These are phyloP conservation scores for Diaporthe citriasiana DNA, from an alignment of 2,329 filamentous ascomycete species.

Conservation along the genomic window DNA sequence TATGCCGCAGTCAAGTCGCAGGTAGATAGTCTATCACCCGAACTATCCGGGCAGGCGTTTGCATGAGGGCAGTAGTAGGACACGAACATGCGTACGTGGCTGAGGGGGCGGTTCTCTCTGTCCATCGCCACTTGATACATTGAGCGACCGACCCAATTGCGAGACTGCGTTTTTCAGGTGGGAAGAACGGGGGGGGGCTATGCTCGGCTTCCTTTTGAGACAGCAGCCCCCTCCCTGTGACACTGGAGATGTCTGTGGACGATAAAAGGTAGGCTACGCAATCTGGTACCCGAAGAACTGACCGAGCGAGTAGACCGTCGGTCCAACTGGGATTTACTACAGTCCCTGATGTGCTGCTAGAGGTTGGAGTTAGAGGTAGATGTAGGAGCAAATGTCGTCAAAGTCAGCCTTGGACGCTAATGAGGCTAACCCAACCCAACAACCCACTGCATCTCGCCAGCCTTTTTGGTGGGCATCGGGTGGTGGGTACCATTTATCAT, in stretches of 20 bases:
- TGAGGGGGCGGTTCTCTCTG: conserved; percentile 7
- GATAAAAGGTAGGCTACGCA: neutral
- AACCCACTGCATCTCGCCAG: conserved; percentile 31
- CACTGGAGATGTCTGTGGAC: conserved; percentile 17
- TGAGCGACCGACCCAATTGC: neutral
- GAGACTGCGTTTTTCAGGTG: neutral
- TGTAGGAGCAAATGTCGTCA: too few relatives aligned
- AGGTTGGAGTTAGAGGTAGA: neutral
- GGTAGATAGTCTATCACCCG: conserved; percentile 1
- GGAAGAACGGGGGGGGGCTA: conserved; percentile 5
- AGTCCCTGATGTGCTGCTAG: neutral
- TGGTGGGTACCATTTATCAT: conserved; percentile 28
- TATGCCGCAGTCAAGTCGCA: neutral
- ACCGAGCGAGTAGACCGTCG: conserved; percentile 4
- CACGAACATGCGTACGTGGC: conserved; percentile 21
- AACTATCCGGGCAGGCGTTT: conserved; percentile 1
- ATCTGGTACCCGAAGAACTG: conserved; percentile 16
- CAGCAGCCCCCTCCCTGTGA: conserved; percentile 30
- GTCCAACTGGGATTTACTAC: neutral
- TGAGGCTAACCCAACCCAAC: conserved; percentile 32
- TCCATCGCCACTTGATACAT: conserved; percentile 14
- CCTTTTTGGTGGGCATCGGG: conserved; percentile 8
- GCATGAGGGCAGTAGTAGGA: neutral
- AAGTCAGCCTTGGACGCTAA: conserved; percentile 24
- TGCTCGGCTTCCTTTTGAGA: conserved; percentile 30